Evolutionary conservation across 169 alveolate genomes (phyloP).

Genomic region (Blepharisma undulans): DNA sequence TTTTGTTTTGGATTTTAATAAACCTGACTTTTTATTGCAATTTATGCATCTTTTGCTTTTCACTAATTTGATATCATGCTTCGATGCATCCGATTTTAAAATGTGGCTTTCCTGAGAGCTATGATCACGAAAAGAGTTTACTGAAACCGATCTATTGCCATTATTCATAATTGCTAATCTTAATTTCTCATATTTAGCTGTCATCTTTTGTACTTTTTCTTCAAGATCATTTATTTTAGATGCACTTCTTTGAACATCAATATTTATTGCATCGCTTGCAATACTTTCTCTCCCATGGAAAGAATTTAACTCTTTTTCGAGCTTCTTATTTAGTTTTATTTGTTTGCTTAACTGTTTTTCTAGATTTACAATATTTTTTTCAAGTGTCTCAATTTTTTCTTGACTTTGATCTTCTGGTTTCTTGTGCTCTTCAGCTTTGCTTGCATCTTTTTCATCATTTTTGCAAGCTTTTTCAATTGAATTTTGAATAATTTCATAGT

Average conservation of each 20-base stretch:
- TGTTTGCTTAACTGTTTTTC: background rate
- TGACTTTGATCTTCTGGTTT: background rate
- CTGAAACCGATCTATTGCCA: background rate
- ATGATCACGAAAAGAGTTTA: background rate
- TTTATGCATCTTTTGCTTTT: background rate
- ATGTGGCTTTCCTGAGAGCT: background rate
- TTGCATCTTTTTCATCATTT: background rate
- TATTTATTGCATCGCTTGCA: background rate
- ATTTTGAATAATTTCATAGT: background rate
- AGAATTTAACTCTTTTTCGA: background rate
- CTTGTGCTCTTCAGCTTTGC: background rate
- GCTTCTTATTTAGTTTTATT: background rate
- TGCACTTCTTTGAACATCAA: background rate
- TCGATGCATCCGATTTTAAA: background rate
- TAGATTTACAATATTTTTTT: background rate
- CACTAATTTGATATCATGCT: background rate
- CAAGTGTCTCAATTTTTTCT: background rate
- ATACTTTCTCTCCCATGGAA: background rate
- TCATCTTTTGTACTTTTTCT: background rate
- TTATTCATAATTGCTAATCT: background rate
- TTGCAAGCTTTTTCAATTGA: background rate
- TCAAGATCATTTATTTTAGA: background rate
- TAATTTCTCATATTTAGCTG: background rate
- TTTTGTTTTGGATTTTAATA: background rate
- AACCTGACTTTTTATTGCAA: background rate